Base-by-base conservation (phyloP, 139 green algal genomes). In the Volvox reticuliferus region DNA sequence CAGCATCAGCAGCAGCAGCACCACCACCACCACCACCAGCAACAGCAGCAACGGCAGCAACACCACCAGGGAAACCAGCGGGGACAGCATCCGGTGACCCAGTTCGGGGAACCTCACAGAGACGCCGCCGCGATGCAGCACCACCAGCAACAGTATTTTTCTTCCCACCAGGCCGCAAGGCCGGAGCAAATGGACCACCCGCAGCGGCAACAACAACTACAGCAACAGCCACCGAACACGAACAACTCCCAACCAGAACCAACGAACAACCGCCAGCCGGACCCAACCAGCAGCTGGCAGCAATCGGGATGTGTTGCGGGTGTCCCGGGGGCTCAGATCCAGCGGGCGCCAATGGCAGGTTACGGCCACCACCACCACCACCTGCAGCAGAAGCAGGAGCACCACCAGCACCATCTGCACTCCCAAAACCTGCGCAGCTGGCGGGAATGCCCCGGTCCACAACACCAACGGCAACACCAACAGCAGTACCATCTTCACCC, bases 371-470 rank as follows among this genome's bases (percentile, higher is more conserved):
- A 68, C 28, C 55, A 71, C 0, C 79, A 71, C 1, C 5, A 55
- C 14, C 35, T 32, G 20, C 77, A 84, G 75, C 44, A 82, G 35
- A 77, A 85, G 63, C 65, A 82, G 63, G 33, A 81, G 63, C 76
- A 28, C 30, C 76, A 82, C 17, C 76, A 55, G 1, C 33, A 62
- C 21, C 32, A 82, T 1, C 76, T 61, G 1, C 76, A 55, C 21
- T 14, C 19, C 12, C 75, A 30, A 19, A 30, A 80, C 16, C 73
- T 61, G 9, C 73, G 19, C 73, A 32, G 69, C 35, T 81, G 13
- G 30, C 61, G 75, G 3, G 21, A 63, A 12, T 32, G 37, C 30
- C 75, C 81, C 28, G 22, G 24, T 16, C 82, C 37, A 67, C 81
- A 86, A 2, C 75, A 75, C 26, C 73, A 79, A n/a, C 73, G 65